phyloP scores from a whole-genome alignment of 2,329 filamentous ascomycete genomes.

The Niveomyces coronatus region DNA sequence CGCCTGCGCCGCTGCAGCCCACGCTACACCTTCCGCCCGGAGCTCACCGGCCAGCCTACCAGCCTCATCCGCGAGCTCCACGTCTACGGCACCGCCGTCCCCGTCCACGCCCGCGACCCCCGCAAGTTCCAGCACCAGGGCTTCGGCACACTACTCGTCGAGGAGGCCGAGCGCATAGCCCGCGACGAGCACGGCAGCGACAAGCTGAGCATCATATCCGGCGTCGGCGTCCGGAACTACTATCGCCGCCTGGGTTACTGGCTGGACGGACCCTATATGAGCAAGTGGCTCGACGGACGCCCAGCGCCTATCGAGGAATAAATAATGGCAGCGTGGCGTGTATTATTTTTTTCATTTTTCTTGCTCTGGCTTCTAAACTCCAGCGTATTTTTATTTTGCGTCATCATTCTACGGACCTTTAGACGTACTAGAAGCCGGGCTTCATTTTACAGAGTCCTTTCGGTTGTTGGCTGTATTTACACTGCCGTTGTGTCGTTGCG shows the following conservation, averaged over 20 bases:
- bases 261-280: constrained; percentile 83
- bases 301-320: constrained; percentile 5
- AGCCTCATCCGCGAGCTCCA: constrained; percentile 91
- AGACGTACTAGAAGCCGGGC: too few species aligned
- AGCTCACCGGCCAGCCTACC: constrained; percentile 76
- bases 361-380: too few species aligned
- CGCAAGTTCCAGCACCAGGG: constrained; percentile 98
- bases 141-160: constrained; percentile 93
- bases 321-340: too few species aligned
- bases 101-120: constrained; percentile 87
- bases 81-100: constrained; percentile 95
- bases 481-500: too few species aligned
- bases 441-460: too few species aligned
- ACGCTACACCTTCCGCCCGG: constrained; percentile 84
- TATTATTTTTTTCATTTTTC: too few species aligned
- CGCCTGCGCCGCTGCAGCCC: constrained; percentile 82
- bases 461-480: too few species aligned
- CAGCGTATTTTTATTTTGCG: too few species aligned
- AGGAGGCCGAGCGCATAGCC: constrained; percentile 92
- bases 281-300: constrained; percentile 49
- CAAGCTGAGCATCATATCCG: constrained; percentile 97
- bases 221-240: constrained; percentile 90
- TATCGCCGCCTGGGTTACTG: constrained; percentile 89
- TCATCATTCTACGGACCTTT: too few species aligned
- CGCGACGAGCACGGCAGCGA: constrained; percentile 85